Percentiles rank a stretch among this genome's conserved stretches.
phyloP scores from a whole-genome alignment of 495 filamentous ascomycete genomes.

The Hypoxylon fragiforme region DNA sequence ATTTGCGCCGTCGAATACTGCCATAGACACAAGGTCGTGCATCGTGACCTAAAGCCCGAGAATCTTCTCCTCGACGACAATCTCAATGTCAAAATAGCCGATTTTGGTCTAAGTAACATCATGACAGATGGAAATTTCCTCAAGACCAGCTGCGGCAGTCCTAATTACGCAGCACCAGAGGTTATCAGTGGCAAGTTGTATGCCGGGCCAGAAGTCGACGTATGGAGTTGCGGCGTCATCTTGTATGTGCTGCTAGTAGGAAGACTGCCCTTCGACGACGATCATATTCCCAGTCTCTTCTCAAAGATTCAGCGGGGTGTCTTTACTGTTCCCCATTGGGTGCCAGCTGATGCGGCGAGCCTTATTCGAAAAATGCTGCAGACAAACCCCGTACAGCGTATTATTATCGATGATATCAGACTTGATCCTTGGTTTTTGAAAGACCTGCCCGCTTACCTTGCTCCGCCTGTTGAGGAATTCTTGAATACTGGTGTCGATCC shows the following conservation, averaged over 20 bases:
- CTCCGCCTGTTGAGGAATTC: constrained; percentile 90
- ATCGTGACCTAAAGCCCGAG: constrained; percentile 96
- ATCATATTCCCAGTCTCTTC: constrained; percentile 66
- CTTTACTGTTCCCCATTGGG: constrained; percentile 85
- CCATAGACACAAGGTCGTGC: constrained; percentile 97
- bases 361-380: constrained; percentile 93
- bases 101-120: constrained; percentile 98
- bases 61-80: constrained; percentile 91
- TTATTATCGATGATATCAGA: constrained; percentile 90
- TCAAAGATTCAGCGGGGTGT: constrained; percentile 64
- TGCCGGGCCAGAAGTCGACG: constrained; percentile 95
- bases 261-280: constrained; percentile 93
- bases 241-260: constrained; percentile 93
- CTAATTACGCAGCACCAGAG: constrained; percentile 97
- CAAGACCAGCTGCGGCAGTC: constrained; percentile 96
- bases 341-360: constrained; percentile 78
- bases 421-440: constrained; percentile 93
- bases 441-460: constrained; percentile 80
- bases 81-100: constrained; percentile 97
- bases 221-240: constrained; percentile 99
- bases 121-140: constrained; percentile 99
- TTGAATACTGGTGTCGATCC: constrained; percentile 89
- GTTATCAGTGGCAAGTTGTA: constrained; percentile 98
- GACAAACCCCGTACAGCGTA: constrained; percentile 90
- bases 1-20: constrained; percentile 99